Conservation (phyloP, 768 basidiomycete species). For the Pleurotus pulmonarius region DNA sequence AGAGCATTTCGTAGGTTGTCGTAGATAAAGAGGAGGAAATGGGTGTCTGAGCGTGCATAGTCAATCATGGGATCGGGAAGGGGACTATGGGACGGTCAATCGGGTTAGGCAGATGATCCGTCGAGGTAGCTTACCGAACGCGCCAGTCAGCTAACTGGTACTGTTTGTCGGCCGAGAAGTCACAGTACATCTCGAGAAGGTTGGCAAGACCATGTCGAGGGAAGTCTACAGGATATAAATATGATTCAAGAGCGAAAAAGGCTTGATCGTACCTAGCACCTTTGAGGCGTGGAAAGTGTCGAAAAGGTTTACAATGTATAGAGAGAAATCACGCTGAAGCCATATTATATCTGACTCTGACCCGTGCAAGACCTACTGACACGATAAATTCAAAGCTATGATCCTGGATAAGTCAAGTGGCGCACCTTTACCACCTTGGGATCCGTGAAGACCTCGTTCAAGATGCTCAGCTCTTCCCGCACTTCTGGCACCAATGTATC, state of each 20-base stretch:
- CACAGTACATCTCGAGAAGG: slow-evolving; percentile 84
- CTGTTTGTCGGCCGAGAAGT: slow-evolving; percentile 89
- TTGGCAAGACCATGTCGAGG: slow-evolving; percentile 81
- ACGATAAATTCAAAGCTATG: background rate
- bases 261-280: slow-evolving; percentile 52
- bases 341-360: slow-evolving; percentile 92
- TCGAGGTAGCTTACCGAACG: slow-evolving; percentile 53
- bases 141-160: slow-evolving; percentile 99
- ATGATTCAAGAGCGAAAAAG: background rate
- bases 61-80: slow-evolving; percentile 83
- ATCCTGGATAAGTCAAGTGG: background rate
- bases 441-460: slow-evolving; percentile 85
- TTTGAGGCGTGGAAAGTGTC: slow-evolving; percentile 96
- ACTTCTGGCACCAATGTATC: slow-evolving; percentile 65
- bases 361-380: slow-evolving; percentile 81
- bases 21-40: slow-evolving; percentile 90
- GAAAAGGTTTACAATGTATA: slow-evolving; percentile 95
- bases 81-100: slow-evolving; percentile 40
- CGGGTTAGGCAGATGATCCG: background rate
- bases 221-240: slow-evolving; percentile 50
- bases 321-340: slow-evolving; percentile 93
- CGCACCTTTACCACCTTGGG: slow-evolving; percentile 81
- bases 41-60: slow-evolving; percentile 96
- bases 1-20: slow-evolving; percentile 87
- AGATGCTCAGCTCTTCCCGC: slow-evolving; percentile 65